Conservation (phyloP, 2,329 filamentous ascomycete genomes). For the Dryadomyces quercivorus region DNA sequence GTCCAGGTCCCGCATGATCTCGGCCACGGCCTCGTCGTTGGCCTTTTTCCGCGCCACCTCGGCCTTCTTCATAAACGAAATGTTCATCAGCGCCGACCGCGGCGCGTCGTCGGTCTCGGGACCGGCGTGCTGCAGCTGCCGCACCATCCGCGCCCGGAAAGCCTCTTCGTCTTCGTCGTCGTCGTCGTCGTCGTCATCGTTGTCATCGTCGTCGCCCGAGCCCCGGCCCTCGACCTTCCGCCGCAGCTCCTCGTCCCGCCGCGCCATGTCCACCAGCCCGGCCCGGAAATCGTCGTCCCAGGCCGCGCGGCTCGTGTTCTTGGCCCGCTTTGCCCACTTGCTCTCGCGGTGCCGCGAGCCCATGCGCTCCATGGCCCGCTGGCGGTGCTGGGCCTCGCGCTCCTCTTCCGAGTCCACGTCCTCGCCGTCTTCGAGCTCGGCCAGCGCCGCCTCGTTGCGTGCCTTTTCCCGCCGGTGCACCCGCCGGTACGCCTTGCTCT, state of each 20-base stretch:
- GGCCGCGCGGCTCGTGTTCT: constrained; percentile 63
- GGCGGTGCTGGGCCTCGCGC: constrained; percentile 54
- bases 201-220: constrained; percentile 14
- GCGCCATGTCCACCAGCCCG: constrained; percentile 68
- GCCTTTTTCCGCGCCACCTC: constrained; percentile 65
- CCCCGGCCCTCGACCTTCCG: constrained; percentile 63
- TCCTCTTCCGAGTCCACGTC: constrained; percentile 55
- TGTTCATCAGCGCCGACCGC: constrained; percentile 58
- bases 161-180: constrained; percentile 42
- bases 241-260: constrained; percentile 70
- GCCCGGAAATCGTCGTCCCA: constrained; percentile 83
- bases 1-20: constrained; percentile 61
- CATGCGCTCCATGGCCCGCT: constrained; percentile 73
- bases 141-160: constrained; percentile 35
- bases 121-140: constrained; percentile 29
- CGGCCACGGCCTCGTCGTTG: constrained; percentile 65
- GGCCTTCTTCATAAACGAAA: constrained; percentile 92
- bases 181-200: constrained; percentile 26
- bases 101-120: constrained; percentile 31
- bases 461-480: constrained; percentile 69
- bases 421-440: constrained; percentile 46
- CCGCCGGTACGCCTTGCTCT: constrained; percentile 88
- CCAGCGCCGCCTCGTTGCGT: constrained; percentile 38
- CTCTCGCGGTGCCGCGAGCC: constrained; percentile 75
- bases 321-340: constrained; percentile 82